A percentile compares a stretch with the other conserved stretches of the same genome.
Conservation (phyloP, 495 filamentous ascomycete species). For the Aspergillus asperescens region DNA sequence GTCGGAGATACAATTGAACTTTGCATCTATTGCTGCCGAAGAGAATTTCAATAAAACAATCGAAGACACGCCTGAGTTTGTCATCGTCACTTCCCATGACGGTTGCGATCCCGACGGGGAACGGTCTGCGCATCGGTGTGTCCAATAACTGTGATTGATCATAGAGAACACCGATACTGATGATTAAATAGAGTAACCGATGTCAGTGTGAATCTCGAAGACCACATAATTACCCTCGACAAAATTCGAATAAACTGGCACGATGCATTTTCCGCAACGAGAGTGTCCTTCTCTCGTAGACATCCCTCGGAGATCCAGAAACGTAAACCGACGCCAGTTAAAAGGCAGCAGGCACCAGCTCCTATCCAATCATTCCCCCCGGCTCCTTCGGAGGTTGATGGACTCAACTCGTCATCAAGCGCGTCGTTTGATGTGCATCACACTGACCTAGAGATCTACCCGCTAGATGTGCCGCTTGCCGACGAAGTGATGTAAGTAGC, state of each 20-base stretch:
- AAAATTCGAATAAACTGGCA: slow-evolving; percentile 2
- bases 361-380: not conserved
- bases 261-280: slow-evolving; percentile 6
- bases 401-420: not conserved
- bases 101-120: slow-evolving; percentile 28
- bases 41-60: not conserved
- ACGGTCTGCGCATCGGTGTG: slow-evolving; percentile 23
- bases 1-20: slow-evolving; percentile 16
- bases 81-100: slow-evolving; percentile 27
- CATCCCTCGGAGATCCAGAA: slow-evolving; percentile 2
- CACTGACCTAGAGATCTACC: not conserved
- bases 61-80: slow-evolving; percentile 13
- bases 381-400: not conserved
- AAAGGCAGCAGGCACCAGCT: not conserved
- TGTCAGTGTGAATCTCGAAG: not conserved
- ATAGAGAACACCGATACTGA: not conserved
- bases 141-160: not conserved
- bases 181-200: not conserved
- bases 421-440: not conserved
- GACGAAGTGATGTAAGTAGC: slow-evolving; percentile 3
- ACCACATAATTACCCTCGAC: not conserved
- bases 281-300: slow-evolving; percentile 6
- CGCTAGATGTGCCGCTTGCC: not conserved
- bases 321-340: not conserved
- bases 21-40: slow-evolving; percentile 2